Percentiles rank a stretch among this genome's conserved stretches.
These are phyloP conservation scores for Didymella sp. DNA, from an alignment of 2,329 filamentous ascomycete species.

Conservation along the genomic window DNA sequence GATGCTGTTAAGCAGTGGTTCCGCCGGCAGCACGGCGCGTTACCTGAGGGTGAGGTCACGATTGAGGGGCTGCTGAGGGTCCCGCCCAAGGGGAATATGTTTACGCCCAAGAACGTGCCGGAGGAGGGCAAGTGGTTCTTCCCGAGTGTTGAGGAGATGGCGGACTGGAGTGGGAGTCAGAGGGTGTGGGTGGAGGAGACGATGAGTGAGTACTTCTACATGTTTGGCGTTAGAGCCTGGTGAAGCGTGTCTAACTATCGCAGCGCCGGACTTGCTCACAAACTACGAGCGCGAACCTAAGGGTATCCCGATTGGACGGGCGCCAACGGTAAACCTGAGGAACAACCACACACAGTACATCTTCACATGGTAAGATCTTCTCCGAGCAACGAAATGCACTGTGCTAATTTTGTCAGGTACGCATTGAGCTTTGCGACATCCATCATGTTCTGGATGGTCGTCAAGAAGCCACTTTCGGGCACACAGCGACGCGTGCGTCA, in stretches of 20 bases:
- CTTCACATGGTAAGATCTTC: constrained; percentile 82
- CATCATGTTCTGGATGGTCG: constrained; percentile 95
- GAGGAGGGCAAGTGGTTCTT: constrained; percentile 91
- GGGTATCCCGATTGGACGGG: constrained; percentile 87
- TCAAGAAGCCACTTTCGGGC: constrained; percentile 82
- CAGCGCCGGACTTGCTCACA: constrained; percentile 79
- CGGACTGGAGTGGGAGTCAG: constrained; percentile 78
- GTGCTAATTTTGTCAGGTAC: constrained; percentile 68
- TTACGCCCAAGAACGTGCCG: constrained; percentile 89
- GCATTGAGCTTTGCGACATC: constrained; percentile 82
- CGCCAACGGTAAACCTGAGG: constrained; percentile 87
- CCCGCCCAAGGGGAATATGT: constrained; percentile 97
- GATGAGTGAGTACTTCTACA: constrained; percentile 68
- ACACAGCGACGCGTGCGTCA: constrained; percentile 75
- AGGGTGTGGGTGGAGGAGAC: constrained; percentile 95
- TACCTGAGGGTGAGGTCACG: constrained; percentile 74
- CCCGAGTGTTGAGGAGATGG: constrained; percentile 93
- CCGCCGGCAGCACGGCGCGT: constrained; percentile 61
- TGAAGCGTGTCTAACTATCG: constrained; percentile 39
- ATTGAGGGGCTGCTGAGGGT: constrained; percentile 86
- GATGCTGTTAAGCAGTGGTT: constrained; percentile 69
- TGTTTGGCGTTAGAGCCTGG: neutral
- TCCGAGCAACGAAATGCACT: neutral
- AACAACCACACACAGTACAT: constrained; percentile 99
- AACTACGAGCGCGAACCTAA: constrained; percentile 77